phyloP scores from a whole-genome alignment of 257 asterid species.

The Ilex aquifolium region DNA sequence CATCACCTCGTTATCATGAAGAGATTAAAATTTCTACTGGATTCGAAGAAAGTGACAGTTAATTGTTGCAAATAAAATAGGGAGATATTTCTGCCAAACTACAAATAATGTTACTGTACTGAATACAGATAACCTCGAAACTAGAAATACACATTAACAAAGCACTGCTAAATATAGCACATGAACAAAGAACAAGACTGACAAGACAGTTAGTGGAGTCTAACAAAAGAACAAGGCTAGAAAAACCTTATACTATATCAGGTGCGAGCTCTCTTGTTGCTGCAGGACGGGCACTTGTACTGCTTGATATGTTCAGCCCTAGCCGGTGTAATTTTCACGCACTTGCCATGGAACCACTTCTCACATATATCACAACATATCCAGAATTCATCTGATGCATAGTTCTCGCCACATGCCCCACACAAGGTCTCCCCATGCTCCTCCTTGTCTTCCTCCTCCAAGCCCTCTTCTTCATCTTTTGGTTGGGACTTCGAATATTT shows the following conservation, averaged over 20 bases:
- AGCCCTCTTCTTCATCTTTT: slow-evolving; percentile 38
- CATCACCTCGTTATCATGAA: no score
- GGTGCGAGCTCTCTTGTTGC: slow-evolving; percentile 56
- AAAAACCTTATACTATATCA: slow-evolving; percentile 9
- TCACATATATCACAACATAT: slow-evolving; percentile 78
- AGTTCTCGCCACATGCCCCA: slow-evolving; percentile 60
- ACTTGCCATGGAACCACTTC: slow-evolving; percentile 87
- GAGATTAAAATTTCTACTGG: no score
- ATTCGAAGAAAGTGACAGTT: no score
- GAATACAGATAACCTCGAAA: neutral
- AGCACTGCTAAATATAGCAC: neutral
- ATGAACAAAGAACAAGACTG: neutral
- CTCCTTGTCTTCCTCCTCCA: slow-evolving; percentile 27
- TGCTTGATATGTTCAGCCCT: slow-evolving; percentile 72
- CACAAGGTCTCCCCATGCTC: slow-evolving; percentile 67
- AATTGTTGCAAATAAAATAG: no score
- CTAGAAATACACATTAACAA: neutral
- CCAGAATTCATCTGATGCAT: slow-evolving; percentile 69
- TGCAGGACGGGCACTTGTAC: slow-evolving; percentile 81
- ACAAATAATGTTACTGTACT: no score
- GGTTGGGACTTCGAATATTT: slow-evolving; percentile 37
- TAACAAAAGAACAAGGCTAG: neutral
- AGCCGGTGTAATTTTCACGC: slow-evolving; percentile 83
- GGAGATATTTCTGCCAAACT: no score
- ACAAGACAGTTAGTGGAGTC: neutral